phyloP scores from a whole-genome alignment of 495 filamentous ascomycete genomes.

The Pyrenula massariospora region DNA sequence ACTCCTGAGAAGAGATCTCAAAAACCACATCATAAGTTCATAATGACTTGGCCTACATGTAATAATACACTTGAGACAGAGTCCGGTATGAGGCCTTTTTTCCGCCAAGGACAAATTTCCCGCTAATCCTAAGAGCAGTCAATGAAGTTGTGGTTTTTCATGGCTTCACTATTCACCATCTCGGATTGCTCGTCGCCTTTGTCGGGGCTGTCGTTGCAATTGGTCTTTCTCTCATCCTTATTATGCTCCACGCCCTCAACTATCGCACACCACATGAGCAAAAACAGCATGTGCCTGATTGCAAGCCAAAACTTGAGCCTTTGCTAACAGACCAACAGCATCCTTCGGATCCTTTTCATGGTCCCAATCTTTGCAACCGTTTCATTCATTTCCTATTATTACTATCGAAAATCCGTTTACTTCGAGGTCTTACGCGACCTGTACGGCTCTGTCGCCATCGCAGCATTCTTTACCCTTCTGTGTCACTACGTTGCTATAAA shows the following conservation, averaged over 20 bases:
- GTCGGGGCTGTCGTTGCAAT: constrained; percentile 33
- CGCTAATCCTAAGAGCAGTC: constrained; percentile 4
- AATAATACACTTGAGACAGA: constrained; percentile 14
- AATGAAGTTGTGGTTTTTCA: constrained; percentile 25
- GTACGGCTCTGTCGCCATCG: constrained; percentile 87
- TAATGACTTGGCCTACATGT: constrained; percentile 13
- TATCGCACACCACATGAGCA: constrained; percentile 77
- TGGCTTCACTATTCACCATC: constrained; percentile 33
- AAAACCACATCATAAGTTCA: too few species aligned
- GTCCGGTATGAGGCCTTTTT: constrained; percentile 10
- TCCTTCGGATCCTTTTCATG: constrained; percentile 89
- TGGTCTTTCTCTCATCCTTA: constrained; percentile 36
- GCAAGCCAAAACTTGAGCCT: not conserved
- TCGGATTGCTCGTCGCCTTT: constrained; percentile 34
- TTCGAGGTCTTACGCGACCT: constrained; percentile 73
- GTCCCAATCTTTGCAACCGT: constrained; percentile 74
- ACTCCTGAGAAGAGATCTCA: too few species aligned
- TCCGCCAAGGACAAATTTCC: not conserved
- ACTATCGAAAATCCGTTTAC: constrained; percentile 72
- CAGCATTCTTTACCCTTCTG: constrained; percentile 77
- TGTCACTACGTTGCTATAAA: constrained; percentile 74
- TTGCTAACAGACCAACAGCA: constrained; percentile 26
- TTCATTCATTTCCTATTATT: constrained; percentile 64
- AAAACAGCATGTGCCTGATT: constrained; percentile 45
- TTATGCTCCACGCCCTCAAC: constrained; percentile 67